Evolutionary conservation across 2,329 filamentous ascomycete species (phyloP).

Genomic region (Colletotrichum sansevieriae): DNA sequence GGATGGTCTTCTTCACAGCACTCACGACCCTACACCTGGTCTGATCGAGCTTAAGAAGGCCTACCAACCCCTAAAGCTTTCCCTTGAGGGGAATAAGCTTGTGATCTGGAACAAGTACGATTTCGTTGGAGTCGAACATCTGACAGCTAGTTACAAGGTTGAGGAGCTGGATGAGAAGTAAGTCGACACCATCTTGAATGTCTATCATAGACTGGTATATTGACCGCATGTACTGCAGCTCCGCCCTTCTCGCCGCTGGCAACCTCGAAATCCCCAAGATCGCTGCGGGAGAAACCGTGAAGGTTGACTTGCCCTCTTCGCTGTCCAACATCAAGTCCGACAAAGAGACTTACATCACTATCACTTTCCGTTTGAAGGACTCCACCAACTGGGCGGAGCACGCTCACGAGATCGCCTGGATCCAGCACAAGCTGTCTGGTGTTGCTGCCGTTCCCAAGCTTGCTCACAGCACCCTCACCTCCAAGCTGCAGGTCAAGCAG

Average conservation of each 20-base stretch:
- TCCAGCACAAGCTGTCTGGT: slow-evolving; percentile 58
- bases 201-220: neutral
- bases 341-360: slow-evolving; percentile 59
- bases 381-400: slow-evolving; percentile 63
- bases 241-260: slow-evolving; percentile 50
- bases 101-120: slow-evolving; percentile 59
- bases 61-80: slow-evolving; percentile 65
- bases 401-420: slow-evolving; percentile 69
- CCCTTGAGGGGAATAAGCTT: slow-evolving; percentile 53
- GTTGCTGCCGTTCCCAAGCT: slow-evolving; percentile 38
- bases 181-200: slow-evolving; percentile 42
- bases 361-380: slow-evolving; percentile 59
- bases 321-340: slow-evolving; percentile 47
- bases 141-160: slow-evolving; percentile 58
- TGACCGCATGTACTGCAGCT: slow-evolving; percentile 40
- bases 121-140: slow-evolving; percentile 59
- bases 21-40: slow-evolving; percentile 69
- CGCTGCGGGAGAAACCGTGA: slow-evolving; percentile 52
- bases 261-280: slow-evolving; percentile 57
- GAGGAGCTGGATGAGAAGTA: slow-evolving; percentile 58
- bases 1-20: slow-evolving; percentile 68
- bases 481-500: slow-evolving; percentile 45
- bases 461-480: slow-evolving; percentile 34
- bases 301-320: slow-evolving; percentile 50
- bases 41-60: slow-evolving; percentile 69